These are phyloP conservation scores for Saksenaea vasiformis DNA, from an alignment of 371 early-diverging fungal species.

Conservation along the genomic window DNA sequence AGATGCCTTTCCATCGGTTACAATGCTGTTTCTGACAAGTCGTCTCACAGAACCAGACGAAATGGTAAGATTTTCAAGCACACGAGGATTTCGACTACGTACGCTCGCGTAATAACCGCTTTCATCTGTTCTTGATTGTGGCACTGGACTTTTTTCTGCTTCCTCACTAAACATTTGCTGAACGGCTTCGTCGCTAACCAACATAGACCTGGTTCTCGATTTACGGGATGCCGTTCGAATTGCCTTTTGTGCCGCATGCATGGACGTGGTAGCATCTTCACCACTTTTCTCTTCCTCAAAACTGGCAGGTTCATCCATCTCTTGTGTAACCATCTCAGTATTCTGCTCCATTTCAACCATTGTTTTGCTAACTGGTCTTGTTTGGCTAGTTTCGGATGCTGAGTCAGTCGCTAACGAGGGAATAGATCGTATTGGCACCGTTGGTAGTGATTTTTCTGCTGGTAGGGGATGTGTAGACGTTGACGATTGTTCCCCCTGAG, in stretches of 20 bases:
- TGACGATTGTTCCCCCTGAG: not conserved
- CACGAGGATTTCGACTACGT: slow-evolving; percentile 8
- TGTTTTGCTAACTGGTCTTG: slow-evolving; percentile 6
- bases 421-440: not conserved
- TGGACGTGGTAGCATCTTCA: slow-evolving; percentile 4
- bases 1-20: slow-evolving; percentile 19
- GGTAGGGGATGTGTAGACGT: not conserved
- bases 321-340: not conserved
- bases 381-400: not conserved
- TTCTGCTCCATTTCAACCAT: not conserved
- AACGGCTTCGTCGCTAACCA: slow-evolving; percentile 28
- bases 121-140: slow-evolving; percentile 2
- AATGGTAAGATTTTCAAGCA: slow-evolving; percentile 15
- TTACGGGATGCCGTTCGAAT: slow-evolving; percentile 32
- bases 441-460: not conserved
- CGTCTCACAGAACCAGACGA: slow-evolving; percentile 41
- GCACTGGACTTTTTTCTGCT: not conserved
- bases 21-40: slow-evolving; percentile 37
- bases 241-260: slow-evolving; percentile 26
- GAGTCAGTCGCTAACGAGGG: not conserved
- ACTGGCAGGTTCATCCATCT: not conserved
- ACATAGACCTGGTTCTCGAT: slow-evolving; percentile 27
- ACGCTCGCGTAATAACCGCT: slow-evolving; percentile 8
- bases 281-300: not conserved
- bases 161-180: slow-evolving; percentile 21